Evolutionary conservation across 2,329 filamentous ascomycete genomes (phyloP).

Genomic region (Acrocalymma vagum): DNA sequence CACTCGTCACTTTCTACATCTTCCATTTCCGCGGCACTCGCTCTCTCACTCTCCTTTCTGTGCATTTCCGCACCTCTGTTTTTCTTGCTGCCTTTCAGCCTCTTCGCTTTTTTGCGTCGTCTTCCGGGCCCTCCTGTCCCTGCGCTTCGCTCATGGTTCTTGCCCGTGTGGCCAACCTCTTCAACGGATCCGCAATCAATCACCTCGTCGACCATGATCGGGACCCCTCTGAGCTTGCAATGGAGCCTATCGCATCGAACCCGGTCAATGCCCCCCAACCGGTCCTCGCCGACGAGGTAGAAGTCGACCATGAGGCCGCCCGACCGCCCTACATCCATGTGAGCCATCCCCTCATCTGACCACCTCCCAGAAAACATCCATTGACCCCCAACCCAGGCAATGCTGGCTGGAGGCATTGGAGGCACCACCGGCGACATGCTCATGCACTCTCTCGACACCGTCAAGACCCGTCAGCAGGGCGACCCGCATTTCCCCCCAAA

Average conservation of each 20-base stretch:
- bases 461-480: constrained; percentile 97
- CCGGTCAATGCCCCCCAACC: constrained; percentile 26
- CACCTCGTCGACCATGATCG: constrained; percentile 50
- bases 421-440: constrained; percentile 95
- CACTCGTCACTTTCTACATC: constrained; percentile 8
- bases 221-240: constrained; percentile 26
- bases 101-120: constrained; percentile 2
- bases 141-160: constrained; percentile 55
- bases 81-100: neutral
- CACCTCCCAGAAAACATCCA: constrained; percentile 8
- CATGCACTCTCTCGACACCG: constrained; percentile 98
- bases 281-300: constrained; percentile 26
- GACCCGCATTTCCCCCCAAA: constrained; percentile 92
- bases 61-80: neutral
- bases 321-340: constrained; percentile 60
- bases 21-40: constrained; percentile 5
- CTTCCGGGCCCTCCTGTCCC: constrained; percentile 22
- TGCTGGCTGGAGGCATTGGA: constrained; percentile 93
- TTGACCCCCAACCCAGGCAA: constrained; percentile 68
- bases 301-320: constrained; percentile 51
- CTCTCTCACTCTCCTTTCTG: constrained; percentile 2
- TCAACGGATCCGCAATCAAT: constrained; percentile 43
- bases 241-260: constrained; percentile 30
- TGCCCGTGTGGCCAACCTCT: constrained; percentile 58
- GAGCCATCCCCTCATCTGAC: constrained; percentile 20